These are phyloP conservation scores for Camelina hispida DNA, from an alignment of 345 rosid species.

Conservation along the genomic window DNA sequence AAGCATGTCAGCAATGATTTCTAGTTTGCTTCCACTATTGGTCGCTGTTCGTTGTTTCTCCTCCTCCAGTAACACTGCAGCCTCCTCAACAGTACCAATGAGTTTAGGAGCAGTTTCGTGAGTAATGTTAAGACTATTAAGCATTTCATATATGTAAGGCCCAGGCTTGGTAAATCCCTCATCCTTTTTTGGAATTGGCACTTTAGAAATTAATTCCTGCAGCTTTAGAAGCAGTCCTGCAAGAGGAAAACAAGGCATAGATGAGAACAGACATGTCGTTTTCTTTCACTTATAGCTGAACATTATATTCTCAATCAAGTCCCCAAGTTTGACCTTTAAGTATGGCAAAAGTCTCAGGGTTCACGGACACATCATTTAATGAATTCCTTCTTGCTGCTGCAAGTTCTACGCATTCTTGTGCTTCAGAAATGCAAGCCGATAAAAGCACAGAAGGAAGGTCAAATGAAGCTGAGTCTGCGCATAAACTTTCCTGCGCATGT, in stretches of 20 bases:
- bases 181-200: constrained; percentile 78
- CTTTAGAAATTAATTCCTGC: constrained; percentile 79
- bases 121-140: constrained; percentile 80
- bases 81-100: constrained; percentile 72
- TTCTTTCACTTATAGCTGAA: constrained; percentile 14
- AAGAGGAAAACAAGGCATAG: constrained; percentile 33
- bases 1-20: constrained; percentile 72
- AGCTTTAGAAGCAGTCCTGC: constrained; percentile 92
- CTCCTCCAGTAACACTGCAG: constrained; percentile 73
- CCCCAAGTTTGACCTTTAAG: constrained; percentile 65
- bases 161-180: constrained; percentile 94
- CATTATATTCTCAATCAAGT: constrained; percentile 16
- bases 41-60: constrained; percentile 62
- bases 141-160: constrained; percentile 81
- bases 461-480: constrained; percentile 97
- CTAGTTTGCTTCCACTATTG: constrained; percentile 67
- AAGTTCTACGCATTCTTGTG: constrained; percentile 80
- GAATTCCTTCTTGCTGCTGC: constrained; percentile 63
- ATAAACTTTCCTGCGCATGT: constrained; percentile 78
- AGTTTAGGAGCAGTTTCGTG: constrained; percentile 77
- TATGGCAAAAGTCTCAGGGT: constrained; percentile 90
- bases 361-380: constrained; percentile 68
- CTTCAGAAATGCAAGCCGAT: constrained; percentile 90
- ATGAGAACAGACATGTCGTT: constrained; percentile 19
- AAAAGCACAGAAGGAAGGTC: constrained; percentile 78